Conservation (phyloP, 1,139 yeast genomes). For the Candida anutae region DNA sequence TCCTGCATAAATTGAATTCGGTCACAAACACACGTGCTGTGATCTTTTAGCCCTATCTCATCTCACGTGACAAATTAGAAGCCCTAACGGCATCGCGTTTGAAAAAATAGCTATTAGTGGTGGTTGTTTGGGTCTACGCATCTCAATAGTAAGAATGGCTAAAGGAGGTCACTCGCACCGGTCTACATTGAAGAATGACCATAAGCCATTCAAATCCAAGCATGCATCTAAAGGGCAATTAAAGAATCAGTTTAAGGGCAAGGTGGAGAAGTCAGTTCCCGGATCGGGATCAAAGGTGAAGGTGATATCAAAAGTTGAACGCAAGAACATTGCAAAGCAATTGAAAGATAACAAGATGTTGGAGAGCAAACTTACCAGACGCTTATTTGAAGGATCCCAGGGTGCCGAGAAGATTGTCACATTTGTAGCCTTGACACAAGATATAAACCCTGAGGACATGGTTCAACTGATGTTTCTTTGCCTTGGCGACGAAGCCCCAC, state of each 20-base stretch:
- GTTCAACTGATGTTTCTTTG: slow-evolving; percentile 43
- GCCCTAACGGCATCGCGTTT: no score
- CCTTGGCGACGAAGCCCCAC: slow-evolving; percentile 15
- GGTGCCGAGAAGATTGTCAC: slow-evolving; percentile 84
- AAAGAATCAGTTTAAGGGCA: slow-evolving; percentile 76
- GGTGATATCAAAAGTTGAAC: slow-evolving; percentile 55
- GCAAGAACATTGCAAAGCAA: slow-evolving; percentile 77
- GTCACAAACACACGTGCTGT: no score
- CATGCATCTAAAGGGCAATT: slow-evolving; percentile 88
- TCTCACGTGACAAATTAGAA: no score
- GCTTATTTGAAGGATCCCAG: slow-evolving; percentile 68
- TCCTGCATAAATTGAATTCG: no score
- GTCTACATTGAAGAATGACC: slow-evolving; percentile 72
- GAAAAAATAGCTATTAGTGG: no score
- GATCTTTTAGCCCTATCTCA: no score
- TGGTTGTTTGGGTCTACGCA: no score
- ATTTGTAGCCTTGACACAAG: slow-evolving; percentile 70
- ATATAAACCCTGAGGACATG: slow-evolving; percentile 53
- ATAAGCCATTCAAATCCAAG: slow-evolving; percentile 83
- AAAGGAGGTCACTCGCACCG: slow-evolving; percentile 69
- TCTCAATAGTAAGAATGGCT: no score
- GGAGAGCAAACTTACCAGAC: slow-evolving; percentile 44
- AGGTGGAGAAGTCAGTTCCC: slow-evolving; percentile 58
- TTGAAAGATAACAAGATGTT: slow-evolving; percentile 63
- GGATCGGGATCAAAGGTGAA: slow-evolving; percentile 31